phyloP scores from a whole-genome alignment of 805 yeast species.

The Candida michaelii region DNA sequence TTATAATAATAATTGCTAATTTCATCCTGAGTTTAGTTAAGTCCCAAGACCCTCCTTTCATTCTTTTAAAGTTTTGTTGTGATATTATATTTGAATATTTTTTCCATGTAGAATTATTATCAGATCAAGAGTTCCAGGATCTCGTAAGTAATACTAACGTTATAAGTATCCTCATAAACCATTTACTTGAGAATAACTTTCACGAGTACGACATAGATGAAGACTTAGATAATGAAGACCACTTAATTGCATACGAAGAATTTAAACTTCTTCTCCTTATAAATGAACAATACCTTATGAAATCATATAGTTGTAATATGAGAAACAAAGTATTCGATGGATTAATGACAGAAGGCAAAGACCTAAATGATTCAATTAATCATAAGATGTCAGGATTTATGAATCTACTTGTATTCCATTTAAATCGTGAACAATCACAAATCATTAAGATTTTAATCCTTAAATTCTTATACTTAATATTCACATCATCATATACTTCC shows the following conservation, averaged over 20 bases:
- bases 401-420: constrained; percentile 55
- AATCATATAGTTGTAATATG: constrained; percentile 30
- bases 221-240: constrained; percentile 50
- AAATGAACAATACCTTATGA: constrained; percentile 87
- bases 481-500: constrained; percentile 63
- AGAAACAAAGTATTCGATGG: constrained; percentile 57
- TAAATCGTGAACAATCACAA: constrained; percentile 74
- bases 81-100: constrained; percentile 44
- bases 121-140: constrained; percentile 32
- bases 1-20: constrained; percentile 28
- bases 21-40: constrained; percentile 29
- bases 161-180: constrained; percentile 28
- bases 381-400: constrained; percentile 60
- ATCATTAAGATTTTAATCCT: constrained; percentile 75
- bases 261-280: constrained; percentile 71
- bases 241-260: constrained; percentile 55
- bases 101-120: constrained; percentile 32
- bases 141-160: constrained; percentile 27
- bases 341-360: constrained; percentile 43
- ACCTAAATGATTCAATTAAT: constrained; percentile 20
- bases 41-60: constrained; percentile 24
- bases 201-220: constrained; percentile 32
- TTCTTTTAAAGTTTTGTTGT: constrained; percentile 36
- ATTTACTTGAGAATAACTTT: constrained; percentile 34
- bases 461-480: constrained; percentile 71